Evolutionary conservation across 495 filamentous ascomycete species (phyloP), one percentile per base, ranked within the genome.

Genomic region (Xylaria scruposa): DNA sequence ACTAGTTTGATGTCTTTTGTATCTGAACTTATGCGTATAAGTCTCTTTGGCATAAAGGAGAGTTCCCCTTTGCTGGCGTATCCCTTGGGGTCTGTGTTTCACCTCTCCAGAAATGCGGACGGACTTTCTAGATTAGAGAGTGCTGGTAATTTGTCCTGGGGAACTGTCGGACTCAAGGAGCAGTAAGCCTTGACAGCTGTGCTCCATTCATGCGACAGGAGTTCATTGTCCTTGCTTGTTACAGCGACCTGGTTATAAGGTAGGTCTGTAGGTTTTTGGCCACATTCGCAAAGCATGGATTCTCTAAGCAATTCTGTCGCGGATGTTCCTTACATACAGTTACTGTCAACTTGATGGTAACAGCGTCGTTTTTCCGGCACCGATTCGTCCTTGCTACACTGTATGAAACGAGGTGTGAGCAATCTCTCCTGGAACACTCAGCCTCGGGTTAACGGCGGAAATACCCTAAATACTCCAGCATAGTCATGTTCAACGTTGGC

Each of bases 371-470:
- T n/a, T n/a, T n/a, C n/a, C n/a, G n/a, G n/a, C n/a, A n/a, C n/a
- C n/a, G n/a, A 51, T 68, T 77, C 75, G 15, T 68, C 26, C 13
- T 58, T 44, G n/a, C 60, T 58, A 31, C 69, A 77, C 47, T 77
- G 73, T 31, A 77, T 40, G 53, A 75, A 71, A 12, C 75, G 73
- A 4, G 73, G 70, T 9, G 75, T 58, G 12, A 76, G 56, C 13
- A 74, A 33, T 10, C 72, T 70, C 60, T 76, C 75, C 49, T 76
- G 72, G 9, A 74, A 72, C 7, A 66, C 72, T 72, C 72, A 76
- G 7, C 72, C 72, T 17, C 75, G 74, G 38, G 72, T 36, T 0
- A 36, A 15, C 1, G 36, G 29, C 15, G 54, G 54, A 4, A 59
- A 59, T 59, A 19, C 1, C 26, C n/a, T 13, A 10, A 59, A 36